Conservation (phyloP, 352 stramenopile genomes). For the Globisporangium orthogonon region DNA sequence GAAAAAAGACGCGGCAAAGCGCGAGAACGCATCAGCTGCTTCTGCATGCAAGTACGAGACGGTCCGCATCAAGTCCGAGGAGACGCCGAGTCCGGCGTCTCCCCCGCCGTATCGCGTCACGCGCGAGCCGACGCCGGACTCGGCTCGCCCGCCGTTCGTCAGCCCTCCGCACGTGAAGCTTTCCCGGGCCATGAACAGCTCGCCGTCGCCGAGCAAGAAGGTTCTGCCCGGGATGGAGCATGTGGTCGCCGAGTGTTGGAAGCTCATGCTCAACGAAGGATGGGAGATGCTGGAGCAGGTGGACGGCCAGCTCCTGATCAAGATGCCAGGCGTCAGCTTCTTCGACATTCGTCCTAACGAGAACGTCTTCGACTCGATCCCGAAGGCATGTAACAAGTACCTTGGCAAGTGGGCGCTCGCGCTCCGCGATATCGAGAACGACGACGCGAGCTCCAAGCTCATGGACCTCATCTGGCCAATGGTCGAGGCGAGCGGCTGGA, state of each 20-base stretch:
- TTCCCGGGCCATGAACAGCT: constrained; percentile 8
- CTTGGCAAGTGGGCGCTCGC: constrained; percentile 31
- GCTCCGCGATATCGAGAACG: constrained; percentile 7
- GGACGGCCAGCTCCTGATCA: constrained; percentile 52
- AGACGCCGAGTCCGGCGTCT: constrained; percentile 1
- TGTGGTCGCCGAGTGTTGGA: constrained; percentile 41
- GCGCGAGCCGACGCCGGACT: neutral
- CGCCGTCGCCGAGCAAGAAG: constrained; percentile 12
- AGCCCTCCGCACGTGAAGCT: constrained; percentile 14
- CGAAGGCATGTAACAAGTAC: constrained; percentile 47
- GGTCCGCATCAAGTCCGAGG: constrained; percentile 2
- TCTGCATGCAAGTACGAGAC: neutral
- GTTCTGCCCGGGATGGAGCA: constrained; percentile 17
- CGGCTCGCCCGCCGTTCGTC: constrained; percentile 8
- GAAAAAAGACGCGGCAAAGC: constrained; percentile 2
- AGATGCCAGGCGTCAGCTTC: constrained; percentile 60
- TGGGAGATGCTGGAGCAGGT: constrained; percentile 59
- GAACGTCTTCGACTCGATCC: constrained; percentile 73
- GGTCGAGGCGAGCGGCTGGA: constrained; percentile 46
- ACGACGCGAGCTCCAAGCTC: constrained; percentile 20
- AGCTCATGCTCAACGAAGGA: constrained; percentile 43
- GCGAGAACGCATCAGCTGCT: neutral
- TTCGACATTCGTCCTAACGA: constrained; percentile 64
- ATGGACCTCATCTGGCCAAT: constrained; percentile 57
- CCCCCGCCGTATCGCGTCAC: constrained; percentile 2